Percentiles rank a stretch among this genome's conserved stretches.
Evolutionary conservation across 768 basidiomycete genomes (phyloP).

Genomic region (Plicaturopsis crispa): DNA sequence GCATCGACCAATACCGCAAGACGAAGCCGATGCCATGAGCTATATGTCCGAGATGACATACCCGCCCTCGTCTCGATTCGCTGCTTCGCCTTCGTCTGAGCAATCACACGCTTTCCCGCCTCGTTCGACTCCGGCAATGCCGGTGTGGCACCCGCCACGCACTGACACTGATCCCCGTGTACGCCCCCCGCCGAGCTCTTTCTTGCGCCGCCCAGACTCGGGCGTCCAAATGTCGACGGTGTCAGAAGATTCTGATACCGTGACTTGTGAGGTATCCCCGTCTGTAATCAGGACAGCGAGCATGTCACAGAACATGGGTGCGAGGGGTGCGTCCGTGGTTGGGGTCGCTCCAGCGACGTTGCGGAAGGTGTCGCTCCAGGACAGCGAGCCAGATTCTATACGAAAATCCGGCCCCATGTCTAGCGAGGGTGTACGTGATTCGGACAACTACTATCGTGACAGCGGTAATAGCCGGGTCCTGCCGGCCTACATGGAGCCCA

Average conservation of each 20-base stretch:
- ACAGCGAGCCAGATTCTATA: neutral
- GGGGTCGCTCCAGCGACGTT: conserved; percentile 26
- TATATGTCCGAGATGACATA: conserved; percentile 51
- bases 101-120: too few relatives aligned
- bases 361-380: conserved; percentile 10
- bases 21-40: conserved; percentile 31
- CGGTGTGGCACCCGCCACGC: conserved; percentile 3
- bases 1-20: neutral
- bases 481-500: too few relatives aligned
- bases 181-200: conserved; percentile 9
- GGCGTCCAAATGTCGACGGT: conserved; percentile 16
- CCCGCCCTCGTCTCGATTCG: conserved; percentile 26
- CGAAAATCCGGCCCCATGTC: too few relatives aligned
- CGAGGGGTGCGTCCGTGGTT: conserved; percentile 18
- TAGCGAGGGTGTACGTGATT: too few relatives aligned
- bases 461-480: too few relatives aligned
- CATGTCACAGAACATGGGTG: conserved; percentile 12
- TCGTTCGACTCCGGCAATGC: conserved; percentile 14
- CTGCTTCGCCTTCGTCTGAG: too few relatives aligned
- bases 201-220: conserved; percentile 11
- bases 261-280: too few relatives aligned
- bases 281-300: conserved; percentile 19
- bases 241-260: too few relatives aligned
- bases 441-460: too few relatives aligned
- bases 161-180: too few relatives aligned